These are phyloP conservation scores for Protea cynaroides DNA, from an alignment of 164 flowering plant genomes.

Conservation along the genomic window DNA sequence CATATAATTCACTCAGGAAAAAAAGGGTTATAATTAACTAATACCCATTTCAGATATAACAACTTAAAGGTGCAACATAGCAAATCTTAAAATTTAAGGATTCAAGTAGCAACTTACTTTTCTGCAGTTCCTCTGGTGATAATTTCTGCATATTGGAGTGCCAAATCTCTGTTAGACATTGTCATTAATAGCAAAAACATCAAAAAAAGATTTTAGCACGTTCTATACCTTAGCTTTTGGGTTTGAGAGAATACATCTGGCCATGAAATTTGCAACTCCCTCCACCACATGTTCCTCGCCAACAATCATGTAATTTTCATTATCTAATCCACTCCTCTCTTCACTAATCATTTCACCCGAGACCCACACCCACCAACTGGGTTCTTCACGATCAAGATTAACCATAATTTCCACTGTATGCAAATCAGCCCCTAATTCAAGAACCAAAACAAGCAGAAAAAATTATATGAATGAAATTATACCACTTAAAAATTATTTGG, in stretches of 20 bases:
- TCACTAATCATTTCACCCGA: constrained; percentile 77
- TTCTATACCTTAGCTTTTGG: constrained; percentile 64
- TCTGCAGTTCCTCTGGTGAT: constrained; percentile 76
- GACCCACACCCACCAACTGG: constrained; percentile 98
- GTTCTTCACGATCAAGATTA: constrained; percentile 51
- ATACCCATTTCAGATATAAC: not conserved
- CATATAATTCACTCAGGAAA: too few relatives aligned
- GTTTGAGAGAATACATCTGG: constrained; percentile 77
- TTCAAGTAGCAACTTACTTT: constrained; percentile 38
- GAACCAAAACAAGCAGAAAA: constrained; percentile 10
- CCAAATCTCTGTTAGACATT: constrained; percentile 14
- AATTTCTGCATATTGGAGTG: constrained; percentile 51
- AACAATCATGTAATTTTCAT: constrained; percentile 69
- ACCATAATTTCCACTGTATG: constrained; percentile 56
- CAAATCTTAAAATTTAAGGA: not conserved
- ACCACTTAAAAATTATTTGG: not conserved
- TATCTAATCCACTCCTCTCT: constrained; percentile 81
- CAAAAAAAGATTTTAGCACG: not conserved
- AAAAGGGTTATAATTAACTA: too few relatives aligned
- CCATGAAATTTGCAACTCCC: constrained; percentile 89
- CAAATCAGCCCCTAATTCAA: constrained; percentile 46
- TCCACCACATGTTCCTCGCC: constrained; percentile 85
- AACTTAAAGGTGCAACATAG: too few relatives aligned
- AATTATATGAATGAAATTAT: too few relatives aligned
- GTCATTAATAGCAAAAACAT: not conserved